Percentiles rank a stretch among this genome's conserved stretches.
phyloP scores from a whole-genome alignment of 495 filamentous ascomycete genomes.

The Aspergillus coremiiformis region DNA sequence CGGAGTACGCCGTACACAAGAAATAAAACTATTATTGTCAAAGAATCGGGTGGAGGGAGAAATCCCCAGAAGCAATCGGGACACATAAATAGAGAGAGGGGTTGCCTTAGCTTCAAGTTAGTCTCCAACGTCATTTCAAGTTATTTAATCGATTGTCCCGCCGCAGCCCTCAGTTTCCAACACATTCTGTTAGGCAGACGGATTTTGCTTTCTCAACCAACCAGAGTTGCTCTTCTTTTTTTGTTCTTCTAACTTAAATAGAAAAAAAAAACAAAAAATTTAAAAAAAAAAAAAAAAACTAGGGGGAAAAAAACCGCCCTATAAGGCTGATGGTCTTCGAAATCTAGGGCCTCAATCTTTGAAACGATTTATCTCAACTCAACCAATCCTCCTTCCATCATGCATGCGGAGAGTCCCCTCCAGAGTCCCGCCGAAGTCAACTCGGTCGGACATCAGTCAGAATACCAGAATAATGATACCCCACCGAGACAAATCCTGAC shows the following conservation, averaged over 20 bases:
- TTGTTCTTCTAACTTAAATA: slow-evolving; percentile 4
- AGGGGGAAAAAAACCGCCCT: no score
- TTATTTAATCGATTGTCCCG: no score
- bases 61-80: no score
- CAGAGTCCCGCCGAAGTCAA: slow-evolving; percentile 2
- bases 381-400: slow-evolving; percentile 12
- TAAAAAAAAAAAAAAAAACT: no score
- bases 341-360: not conserved
- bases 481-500: slow-evolving; percentile 58
- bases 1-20: no score
- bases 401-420: slow-evolving; percentile 9
- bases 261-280: no score
- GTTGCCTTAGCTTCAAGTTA: no score
- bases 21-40: no score
- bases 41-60: no score
- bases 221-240: slow-evolving; percentile 1
- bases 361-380: slow-evolving; percentile 1
- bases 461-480: slow-evolving; percentile 7
- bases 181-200: slow-evolving; percentile 21
- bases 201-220: slow-evolving; percentile 13
- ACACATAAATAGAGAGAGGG: no score
- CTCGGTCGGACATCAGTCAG: slow-evolving; percentile 1
- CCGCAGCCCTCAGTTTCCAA: not conserved
- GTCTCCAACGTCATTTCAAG: no score
- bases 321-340: slow-evolving; percentile 5